These are phyloP conservation scores for Leccinum fibrillosum DNA, from an alignment of 768 basidiomycete genomes.

Conservation along the genomic window DNA sequence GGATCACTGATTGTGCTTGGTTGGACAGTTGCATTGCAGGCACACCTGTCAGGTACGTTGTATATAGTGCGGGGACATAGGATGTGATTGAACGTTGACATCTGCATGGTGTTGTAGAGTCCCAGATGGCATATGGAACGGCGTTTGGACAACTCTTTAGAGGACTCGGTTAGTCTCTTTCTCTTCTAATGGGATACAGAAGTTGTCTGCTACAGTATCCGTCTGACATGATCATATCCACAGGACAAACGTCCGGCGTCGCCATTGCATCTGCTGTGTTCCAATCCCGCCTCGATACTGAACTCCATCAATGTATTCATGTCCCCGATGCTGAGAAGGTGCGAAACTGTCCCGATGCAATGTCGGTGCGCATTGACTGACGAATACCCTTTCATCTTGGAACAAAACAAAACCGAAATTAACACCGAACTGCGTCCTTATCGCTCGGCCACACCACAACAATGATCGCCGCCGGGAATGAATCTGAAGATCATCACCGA, in stretches of 20 bases:
- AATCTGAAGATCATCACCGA: constrained; percentile 11
- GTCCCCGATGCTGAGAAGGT: constrained; percentile 10
- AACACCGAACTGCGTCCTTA: too few relatives aligned
- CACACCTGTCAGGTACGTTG: constrained; percentile 4
- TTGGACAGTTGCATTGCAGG: constrained; percentile 4
- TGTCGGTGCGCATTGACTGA: background rate
- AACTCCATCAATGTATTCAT: constrained; percentile 16
- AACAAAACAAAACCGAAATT: background rate
- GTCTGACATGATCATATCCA: background rate
- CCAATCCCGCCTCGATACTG: constrained; percentile 14
- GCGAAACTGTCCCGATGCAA: background rate
- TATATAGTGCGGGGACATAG: background rate
- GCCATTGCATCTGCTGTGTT: constrained; percentile 23
- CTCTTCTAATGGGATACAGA: background rate
- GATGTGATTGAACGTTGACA: background rate
- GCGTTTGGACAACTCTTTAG: constrained; percentile 24
- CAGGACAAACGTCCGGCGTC: constrained; percentile 23
- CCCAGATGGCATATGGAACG: constrained; percentile 21
- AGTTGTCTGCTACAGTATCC: background rate
- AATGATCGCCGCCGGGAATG: background rate
- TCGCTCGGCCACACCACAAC: background rate
- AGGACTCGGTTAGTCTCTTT: constrained; percentile 14
- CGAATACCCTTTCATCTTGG: background rate
- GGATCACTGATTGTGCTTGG: background rate
- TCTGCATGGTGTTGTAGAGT: constrained; percentile 3